Evolutionary conservation across 345 rosid species (phyloP), one percentile per base, ranked within the genome.

Genomic region (Toxicodendron radicans): DNA sequence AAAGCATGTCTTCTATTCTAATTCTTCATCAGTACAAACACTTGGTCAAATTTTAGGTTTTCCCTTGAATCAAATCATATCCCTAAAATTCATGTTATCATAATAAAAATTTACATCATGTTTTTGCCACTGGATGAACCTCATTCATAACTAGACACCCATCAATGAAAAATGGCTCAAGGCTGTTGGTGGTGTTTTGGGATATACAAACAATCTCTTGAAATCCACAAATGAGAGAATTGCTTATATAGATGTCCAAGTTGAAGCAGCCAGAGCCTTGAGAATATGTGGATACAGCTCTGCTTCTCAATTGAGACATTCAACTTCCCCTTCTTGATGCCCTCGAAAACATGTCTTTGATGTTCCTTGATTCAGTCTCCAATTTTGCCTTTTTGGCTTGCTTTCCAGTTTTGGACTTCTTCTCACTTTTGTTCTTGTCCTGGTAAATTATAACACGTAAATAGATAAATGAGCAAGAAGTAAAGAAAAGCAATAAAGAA

Each of bases 291-390:
- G 13, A 2, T 23, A 46, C 56, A 46, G n/a, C 11, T 14, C 53
- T 20, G 0, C 7, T 4, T 52, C 16, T 66, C 56, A 6, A 46
- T 16, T n/a, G 38, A 2, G 41, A 48, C 33, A 66, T 51, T 84
- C 80, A 85, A 32, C 77, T 48, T 73, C 78, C 76, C 58, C 83
- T 90, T 78, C 87, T 80, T 12, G 87, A 85, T 71, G 93, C 95
- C 83, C 94, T 88, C 76, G 83, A 71, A 68, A 94, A 94, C 98
- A 95, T 92, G 53, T 92, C 99, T 79, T 73, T 89, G 70, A 92
- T 92, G 82, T 87, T 92, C 82, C 74, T 80, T 67, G 95, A 92
- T 75, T 88, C 91, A 2, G 92, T 88, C 91, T 88, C 97, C 38
- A 83, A 45, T 80, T 88, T 92, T 3, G 85, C 86, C 80, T 84